Evolutionary conservation across 352 stramenopile genomes (phyloP), one percentile per base, ranked within the genome.

Genomic region (Phytophthora constricta): DNA sequence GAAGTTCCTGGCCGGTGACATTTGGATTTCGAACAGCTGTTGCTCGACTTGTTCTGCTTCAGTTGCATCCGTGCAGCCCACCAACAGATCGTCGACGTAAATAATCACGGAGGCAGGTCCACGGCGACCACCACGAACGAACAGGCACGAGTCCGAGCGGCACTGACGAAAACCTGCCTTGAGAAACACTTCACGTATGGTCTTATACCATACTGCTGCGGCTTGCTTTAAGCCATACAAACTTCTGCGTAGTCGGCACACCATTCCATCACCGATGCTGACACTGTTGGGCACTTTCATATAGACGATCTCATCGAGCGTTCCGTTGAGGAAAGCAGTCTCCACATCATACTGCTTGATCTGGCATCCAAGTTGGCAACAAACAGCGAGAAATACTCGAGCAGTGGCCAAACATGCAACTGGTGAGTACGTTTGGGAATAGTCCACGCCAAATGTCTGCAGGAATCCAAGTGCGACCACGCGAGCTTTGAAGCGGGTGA

Each of bases 161-260:
- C 48, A 67, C 31, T 67, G 50, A 8, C 4, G 13, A 33, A 67
- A 67, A 0, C 50, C 59, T 28, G 52, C 28, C 16, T 41, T 9
- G 0, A 55, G 11, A n/a, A 69, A 65, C 2, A 62, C 50, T 9
- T 23, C 11, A 4, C 39, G 26, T 33, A 80, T 74, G 2, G 57
- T 79, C 19, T 55, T 54, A 28, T 71, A 70, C 73, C 64, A 84
- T 10, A 69, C 62, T 1, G 45, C 55, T 28, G 76, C 54, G 0
- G 63, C 53, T 53, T 86, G 64, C 16, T 83, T 78, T 1, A 83
- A 62, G 3, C 54, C 72, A 23, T 80, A 83, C 0, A 86, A 14
- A 39, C 65, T 74, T 5, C 59, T 51, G 20, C 37, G 37, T 20
- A 80, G 66, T 14, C 10, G 16, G 27, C 64, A 78, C 4, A 80